Conservation (phyloP, 495 filamentous ascomycete genomes). For the Parathielavia appendiculata region DNA sequence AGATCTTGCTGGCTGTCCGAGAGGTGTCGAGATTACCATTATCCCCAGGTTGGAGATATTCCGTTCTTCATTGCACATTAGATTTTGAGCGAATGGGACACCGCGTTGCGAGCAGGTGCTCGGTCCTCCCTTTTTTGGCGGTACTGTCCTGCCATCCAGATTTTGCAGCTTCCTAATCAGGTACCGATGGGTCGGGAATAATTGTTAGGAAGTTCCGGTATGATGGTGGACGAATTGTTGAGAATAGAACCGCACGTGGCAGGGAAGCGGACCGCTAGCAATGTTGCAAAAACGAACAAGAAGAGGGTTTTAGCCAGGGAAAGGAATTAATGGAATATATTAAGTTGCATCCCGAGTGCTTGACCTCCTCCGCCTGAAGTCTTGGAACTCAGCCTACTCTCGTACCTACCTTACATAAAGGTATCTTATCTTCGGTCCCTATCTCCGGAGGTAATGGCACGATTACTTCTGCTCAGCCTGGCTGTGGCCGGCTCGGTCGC, state of each 20-base stretch:
- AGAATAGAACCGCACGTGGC: background rate
- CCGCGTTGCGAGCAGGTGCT: background rate
- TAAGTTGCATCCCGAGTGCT: background rate
- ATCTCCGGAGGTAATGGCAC: background rate
- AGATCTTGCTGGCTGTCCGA: too few species aligned
- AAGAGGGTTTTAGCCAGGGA: background rate
- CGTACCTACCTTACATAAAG: background rate
- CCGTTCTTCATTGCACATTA: too few species aligned
- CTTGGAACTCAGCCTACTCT: too few species aligned
- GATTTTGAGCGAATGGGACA: background rate
- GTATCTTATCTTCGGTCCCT: background rate
- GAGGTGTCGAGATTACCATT: too few species aligned
- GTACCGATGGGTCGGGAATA: background rate
- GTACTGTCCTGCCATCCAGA: background rate
- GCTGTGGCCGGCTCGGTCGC: background rate
- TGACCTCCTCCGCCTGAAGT: background rate
- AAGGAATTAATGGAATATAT: background rate
- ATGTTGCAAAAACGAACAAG: too few species aligned
- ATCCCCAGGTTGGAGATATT: too few species aligned
- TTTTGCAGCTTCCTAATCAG: slow-evolving; percentile 1
- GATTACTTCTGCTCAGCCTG: background rate
- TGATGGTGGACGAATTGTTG: background rate
- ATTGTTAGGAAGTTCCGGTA: background rate
- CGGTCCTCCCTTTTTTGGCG: background rate
- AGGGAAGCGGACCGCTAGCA: too few species aligned